phyloP scores from a whole-genome alignment of 2,329 filamentous ascomycete genomes.

The Fusarium liriodendri region DNA sequence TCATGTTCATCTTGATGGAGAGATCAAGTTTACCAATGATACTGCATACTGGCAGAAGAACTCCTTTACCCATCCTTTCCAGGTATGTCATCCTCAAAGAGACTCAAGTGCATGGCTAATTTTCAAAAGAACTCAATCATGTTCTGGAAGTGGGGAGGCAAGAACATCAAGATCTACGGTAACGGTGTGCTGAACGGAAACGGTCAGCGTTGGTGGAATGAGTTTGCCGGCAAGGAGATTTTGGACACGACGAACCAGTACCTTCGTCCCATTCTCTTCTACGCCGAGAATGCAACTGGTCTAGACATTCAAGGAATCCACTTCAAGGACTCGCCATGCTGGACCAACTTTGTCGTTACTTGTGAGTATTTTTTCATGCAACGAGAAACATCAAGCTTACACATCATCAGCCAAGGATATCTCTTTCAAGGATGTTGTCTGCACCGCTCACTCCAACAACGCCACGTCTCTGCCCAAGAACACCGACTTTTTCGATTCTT shows the following conservation, averaged over 20 bases:
- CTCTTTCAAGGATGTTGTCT: slow-evolving; percentile 38
- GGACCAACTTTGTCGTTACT: slow-evolving; percentile 41
- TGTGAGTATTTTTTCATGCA: slow-evolving; percentile 4
- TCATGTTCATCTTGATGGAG: slow-evolving; percentile 41
- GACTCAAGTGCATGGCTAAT: not conserved
- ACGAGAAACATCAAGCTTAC: not conserved
- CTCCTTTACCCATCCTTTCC: slow-evolving; percentile 38
- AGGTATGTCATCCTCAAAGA: slow-evolving; percentile 1
- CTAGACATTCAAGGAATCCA: slow-evolving; percentile 40
- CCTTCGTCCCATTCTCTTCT: slow-evolving; percentile 40
- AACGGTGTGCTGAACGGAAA: slow-evolving; percentile 39
- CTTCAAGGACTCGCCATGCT: slow-evolving; percentile 41
- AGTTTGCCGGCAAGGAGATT: slow-evolving; percentile 39
- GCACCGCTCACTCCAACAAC: slow-evolving; percentile 40
- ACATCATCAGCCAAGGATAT: slow-evolving; percentile 27
- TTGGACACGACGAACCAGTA: slow-evolving; percentile 35
- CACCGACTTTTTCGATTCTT: slow-evolving; percentile 40
- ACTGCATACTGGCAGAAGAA: slow-evolving; percentile 39
- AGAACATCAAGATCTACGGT: slow-evolving; percentile 39
- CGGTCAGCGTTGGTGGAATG: slow-evolving; percentile 42
- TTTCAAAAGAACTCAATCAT: slow-evolving; percentile 37
- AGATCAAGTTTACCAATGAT: slow-evolving; percentile 43
- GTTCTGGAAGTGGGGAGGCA: slow-evolving; percentile 41
- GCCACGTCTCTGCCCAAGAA: slow-evolving; percentile 38
- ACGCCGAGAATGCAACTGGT: slow-evolving; percentile 39